A percentile compares a stretch with the other conserved stretches of the same genome.
Evolutionary conservation across 2,329 filamentous ascomycete species (phyloP).

Genomic region (Drechslerella stenobrocha): DNA sequence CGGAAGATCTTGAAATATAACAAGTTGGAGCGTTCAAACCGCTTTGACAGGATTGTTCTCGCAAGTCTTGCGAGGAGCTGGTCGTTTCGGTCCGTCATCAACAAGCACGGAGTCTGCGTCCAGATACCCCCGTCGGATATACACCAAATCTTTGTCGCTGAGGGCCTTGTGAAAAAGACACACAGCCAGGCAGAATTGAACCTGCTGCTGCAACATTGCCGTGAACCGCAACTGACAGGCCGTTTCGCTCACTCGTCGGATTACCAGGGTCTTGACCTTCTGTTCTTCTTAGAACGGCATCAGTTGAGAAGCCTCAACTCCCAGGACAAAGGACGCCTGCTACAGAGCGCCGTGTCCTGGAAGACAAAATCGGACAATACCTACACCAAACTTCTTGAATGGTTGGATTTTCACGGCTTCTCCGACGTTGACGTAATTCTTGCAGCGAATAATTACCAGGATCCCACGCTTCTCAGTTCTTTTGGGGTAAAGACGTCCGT

Average conservation of each 20-base stretch:
- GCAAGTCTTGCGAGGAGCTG: conserved; percentile 2
- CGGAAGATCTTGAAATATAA: neutral
- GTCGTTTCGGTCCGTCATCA: neutral
- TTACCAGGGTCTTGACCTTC: neutral
- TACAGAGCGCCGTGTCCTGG: neutral
- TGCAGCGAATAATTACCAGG: neutral
- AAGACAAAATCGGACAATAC: neutral
- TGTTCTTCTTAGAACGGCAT: neutral
- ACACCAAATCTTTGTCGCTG: neutral
- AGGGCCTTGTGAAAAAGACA: neutral
- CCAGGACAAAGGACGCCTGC: neutral
- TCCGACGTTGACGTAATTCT: neutral
- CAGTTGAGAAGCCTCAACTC: neutral
- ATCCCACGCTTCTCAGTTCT: neutral
- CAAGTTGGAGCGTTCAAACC: neutral
- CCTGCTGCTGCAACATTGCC: neutral
- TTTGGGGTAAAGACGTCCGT: neutral
- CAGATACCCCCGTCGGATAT: neutral
- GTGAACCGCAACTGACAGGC: no score
- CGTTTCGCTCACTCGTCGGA: no score
- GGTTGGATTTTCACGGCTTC: neutral
- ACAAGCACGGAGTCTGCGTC: neutral
- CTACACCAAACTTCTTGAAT: neutral
- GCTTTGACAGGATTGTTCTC: neutral
- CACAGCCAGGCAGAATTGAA: neutral